Evolutionary conservation across 2,329 filamentous ascomycete species (phyloP).

Genomic region (Dactylonectria macrodidyma): DNA sequence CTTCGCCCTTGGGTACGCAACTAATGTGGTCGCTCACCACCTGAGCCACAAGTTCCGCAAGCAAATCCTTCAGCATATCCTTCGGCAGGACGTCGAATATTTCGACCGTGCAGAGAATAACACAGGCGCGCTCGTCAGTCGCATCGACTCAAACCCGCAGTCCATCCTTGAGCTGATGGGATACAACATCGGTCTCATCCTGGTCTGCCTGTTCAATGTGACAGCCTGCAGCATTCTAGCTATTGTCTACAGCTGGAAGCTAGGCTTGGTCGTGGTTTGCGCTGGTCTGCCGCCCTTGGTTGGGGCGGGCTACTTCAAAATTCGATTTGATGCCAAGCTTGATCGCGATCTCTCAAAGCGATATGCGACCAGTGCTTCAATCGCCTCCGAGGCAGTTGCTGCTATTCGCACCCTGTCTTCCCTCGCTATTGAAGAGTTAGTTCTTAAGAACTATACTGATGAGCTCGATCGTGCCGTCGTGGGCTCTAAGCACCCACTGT

Average conservation of each 20-base stretch:
- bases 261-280: slow-evolving; percentile 61
- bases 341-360: slow-evolving; percentile 51
- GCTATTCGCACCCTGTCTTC: slow-evolving; percentile 56
- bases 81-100: slow-evolving; percentile 56
- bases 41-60: slow-evolving; percentile 49
- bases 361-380: slow-evolving; percentile 50
- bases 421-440: slow-evolving; percentile 53
- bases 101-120: slow-evolving; percentile 35
- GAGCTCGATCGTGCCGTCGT: slow-evolving; percentile 49
- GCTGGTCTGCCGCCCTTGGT: slow-evolving; percentile 54
- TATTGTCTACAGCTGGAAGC: slow-evolving; percentile 61
- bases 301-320: slow-evolving; percentile 50
- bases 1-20: slow-evolving; percentile 52
- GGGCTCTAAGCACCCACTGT: slow-evolving; percentile 48
- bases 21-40: slow-evolving; percentile 45
- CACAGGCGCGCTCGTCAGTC: not conserved
- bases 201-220: slow-evolving; percentile 43
- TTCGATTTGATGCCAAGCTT: slow-evolving; percentile 54
- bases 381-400: slow-evolving; percentile 57
- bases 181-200: slow-evolving; percentile 54
- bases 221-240: slow-evolving; percentile 55
- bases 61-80: slow-evolving; percentile 43
- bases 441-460: slow-evolving; percentile 48
- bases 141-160: not conserved
- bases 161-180: slow-evolving; percentile 53